phyloP scores from a whole-genome alignment of 176 grass and related monocot genomes.

The Carex scoparia region DNA sequence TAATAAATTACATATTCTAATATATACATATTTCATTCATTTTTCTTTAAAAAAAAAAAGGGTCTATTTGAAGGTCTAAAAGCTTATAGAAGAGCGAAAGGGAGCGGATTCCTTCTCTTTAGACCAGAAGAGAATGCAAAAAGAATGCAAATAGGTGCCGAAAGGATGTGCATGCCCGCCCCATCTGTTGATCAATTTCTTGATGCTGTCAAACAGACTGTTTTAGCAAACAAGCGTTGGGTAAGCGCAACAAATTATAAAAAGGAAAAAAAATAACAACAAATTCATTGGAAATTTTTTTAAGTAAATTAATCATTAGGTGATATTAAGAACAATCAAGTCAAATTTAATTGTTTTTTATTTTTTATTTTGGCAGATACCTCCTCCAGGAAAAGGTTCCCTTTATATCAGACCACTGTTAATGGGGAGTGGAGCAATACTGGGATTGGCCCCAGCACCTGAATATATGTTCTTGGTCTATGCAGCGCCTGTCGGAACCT shows the following conservation, averaged over 20 bases:
- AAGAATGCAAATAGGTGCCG: constrained; percentile 64
- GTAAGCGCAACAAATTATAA: constrained; percentile 24
- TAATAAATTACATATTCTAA: background rate
- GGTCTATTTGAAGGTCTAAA: constrained; percentile 87
- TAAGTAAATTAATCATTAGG: background rate
- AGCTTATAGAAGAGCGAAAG: constrained; percentile 43
- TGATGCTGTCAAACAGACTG: constrained; percentile 66
- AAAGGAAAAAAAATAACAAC: background rate
- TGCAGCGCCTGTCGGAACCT: constrained; percentile 68
- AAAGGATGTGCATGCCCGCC: constrained; percentile 95
- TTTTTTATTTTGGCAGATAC: constrained; percentile 46
- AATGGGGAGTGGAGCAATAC: constrained; percentile 69
- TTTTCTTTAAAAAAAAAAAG: constrained; percentile 23
- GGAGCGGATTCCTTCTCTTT: constrained; percentile 57
- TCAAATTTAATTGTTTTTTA: background rate
- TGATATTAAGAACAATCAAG: background rate
- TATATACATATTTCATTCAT: background rate
- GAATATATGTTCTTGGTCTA: constrained; percentile 87
- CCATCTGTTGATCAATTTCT: constrained; percentile 78
- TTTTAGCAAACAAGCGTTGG: constrained; percentile 83
- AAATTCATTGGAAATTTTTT: background rate
- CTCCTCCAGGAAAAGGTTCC: constrained; percentile 74
- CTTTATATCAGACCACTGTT: constrained; percentile 84
- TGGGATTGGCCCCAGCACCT: constrained; percentile 72
- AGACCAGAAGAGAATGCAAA: constrained; percentile 84